Evolutionary conservation across 805 yeast species (phyloP).

Genomic region (Candida xyloterini): DNA sequence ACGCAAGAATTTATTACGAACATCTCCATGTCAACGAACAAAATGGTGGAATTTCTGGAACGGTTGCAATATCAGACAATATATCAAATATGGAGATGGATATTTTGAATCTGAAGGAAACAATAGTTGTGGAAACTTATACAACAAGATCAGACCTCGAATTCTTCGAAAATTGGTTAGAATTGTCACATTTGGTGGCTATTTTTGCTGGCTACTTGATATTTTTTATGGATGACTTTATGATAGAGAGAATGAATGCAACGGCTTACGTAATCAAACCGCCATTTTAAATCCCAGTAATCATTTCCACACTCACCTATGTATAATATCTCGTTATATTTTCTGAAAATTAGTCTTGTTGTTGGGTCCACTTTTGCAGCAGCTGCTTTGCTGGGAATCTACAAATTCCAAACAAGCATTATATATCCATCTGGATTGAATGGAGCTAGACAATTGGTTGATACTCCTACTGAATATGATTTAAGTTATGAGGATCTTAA

Average conservation of each 20-base stretch:
- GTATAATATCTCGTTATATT: conserved; percentile 8
- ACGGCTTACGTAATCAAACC: neutral
- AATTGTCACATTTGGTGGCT: conserved; percentile 43
- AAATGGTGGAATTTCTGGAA: conserved; percentile 93
- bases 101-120: conserved; percentile 78
- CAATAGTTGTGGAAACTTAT: conserved; percentile 60
- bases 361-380: conserved; percentile 45
- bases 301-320: too few relatives aligned
- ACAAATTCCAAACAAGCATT: conserved; percentile 58
- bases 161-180: conserved; percentile 33
- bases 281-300: too few relatives aligned
- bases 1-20: conserved; percentile 66
- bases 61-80: conserved; percentile 75
- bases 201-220: conserved; percentile 42
- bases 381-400: conserved; percentile 49
- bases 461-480: conserved; percentile 69
- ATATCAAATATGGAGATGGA: conserved; percentile 80
- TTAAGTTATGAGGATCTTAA: conserved; percentile 62
- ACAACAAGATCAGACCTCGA: conserved; percentile 23
- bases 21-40: conserved; percentile 72
- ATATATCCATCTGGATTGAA: conserved; percentile 85
- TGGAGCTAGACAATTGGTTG: conserved; percentile 68
- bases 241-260: neutral
- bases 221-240: conserved; percentile 34
- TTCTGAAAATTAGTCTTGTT: conserved; percentile 37